Evolutionary conservation across 192 early-diverging fungal genomes (phyloP).

Genomic region (Tieghemiomyces parasiticus): DNA sequence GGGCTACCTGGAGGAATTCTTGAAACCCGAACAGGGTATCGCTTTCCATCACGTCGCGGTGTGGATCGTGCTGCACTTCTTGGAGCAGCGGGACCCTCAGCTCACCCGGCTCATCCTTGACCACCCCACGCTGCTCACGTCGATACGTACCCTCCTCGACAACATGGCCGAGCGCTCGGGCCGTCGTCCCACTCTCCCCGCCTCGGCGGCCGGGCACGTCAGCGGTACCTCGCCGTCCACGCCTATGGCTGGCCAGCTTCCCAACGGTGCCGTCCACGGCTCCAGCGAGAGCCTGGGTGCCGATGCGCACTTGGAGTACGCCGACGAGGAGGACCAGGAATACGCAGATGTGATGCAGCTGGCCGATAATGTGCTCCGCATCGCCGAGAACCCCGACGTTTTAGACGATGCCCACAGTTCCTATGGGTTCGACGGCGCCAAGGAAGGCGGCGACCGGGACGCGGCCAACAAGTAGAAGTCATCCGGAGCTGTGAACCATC

Average conservation of each 20-base stretch:
- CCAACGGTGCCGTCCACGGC: too few species aligned
- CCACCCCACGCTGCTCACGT: constrained; percentile 29
- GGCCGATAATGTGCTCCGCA: constrained; percentile 7
- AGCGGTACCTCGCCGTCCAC: constrained; percentile 6
- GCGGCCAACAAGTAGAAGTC: too few species aligned
- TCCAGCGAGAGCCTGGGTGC: background rate
- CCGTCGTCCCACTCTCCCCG: constrained; percentile 14
- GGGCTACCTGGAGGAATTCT: constrained; percentile 51
- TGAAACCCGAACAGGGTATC: constrained; percentile 42
- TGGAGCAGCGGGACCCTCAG: constrained; percentile 35
- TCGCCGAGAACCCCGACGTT: constrained; percentile 8
- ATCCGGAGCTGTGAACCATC: too few species aligned
- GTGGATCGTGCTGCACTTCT: constrained; percentile 72
- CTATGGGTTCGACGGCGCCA: background rate
- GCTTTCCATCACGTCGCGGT: constrained; percentile 69
- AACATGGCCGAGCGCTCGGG: constrained; percentile 11
- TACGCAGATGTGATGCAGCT: constrained; percentile 9
- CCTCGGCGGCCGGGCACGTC: background rate
- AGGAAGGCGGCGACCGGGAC: background rate
- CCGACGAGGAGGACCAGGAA: constrained; percentile 8
- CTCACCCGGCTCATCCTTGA: constrained; percentile 22
- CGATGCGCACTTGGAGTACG: background rate
- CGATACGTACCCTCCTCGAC: constrained; percentile 23
- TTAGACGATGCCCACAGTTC: background rate
- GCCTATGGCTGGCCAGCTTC: background rate